These are phyloP conservation scores for Schizopora paradoxa DNA, from an alignment of 1,284 basidiomycete species.

Conservation along the genomic window DNA sequence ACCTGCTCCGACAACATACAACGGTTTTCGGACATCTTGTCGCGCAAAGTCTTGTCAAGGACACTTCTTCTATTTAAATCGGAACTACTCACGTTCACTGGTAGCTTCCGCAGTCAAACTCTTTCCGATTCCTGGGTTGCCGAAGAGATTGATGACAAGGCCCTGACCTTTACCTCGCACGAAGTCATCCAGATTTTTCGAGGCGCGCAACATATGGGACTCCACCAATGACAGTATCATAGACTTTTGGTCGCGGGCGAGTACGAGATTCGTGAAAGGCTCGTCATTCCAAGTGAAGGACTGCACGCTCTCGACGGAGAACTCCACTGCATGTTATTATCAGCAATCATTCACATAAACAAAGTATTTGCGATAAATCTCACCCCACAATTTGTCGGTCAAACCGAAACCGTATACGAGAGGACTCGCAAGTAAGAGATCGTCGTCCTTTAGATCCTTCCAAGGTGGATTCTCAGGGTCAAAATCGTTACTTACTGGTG, in stretches of 20 bases:
- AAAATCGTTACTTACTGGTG: too few species aligned
- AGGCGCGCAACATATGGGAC: conserved; percentile 42
- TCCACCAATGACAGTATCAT: conserved; percentile 54
- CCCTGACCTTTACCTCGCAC: conserved; percentile 59
- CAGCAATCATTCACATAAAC: background rate
- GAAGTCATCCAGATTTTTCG: conserved; percentile 53
- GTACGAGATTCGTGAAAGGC: conserved; percentile 52
- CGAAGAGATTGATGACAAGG: conserved; percentile 54
- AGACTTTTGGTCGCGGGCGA: conserved; percentile 45
- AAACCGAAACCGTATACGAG: conserved; percentile 56
- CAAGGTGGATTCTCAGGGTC: too few species aligned
- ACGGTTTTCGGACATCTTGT: conserved; percentile 45
- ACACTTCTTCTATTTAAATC: background rate
- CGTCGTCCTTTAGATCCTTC: conserved; percentile 38
- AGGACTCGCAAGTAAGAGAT: conserved; percentile 50
- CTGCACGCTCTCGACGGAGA: conserved; percentile 44
- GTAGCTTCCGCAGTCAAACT: conserved; percentile 52
- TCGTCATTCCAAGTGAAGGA: conserved; percentile 54
- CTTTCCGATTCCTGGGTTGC: conserved; percentile 55
- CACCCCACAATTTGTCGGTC: conserved; percentile 53
- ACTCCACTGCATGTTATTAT: conserved; percentile 42
- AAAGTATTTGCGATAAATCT: conserved; percentile 15
- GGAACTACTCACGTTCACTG: conserved; percentile 36
- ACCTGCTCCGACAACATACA: conserved; percentile 57
- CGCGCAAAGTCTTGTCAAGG: background rate